phyloP scores from a whole-genome alignment of 495 filamentous ascomycete species.

The Hypoxylon rickii region DNA sequence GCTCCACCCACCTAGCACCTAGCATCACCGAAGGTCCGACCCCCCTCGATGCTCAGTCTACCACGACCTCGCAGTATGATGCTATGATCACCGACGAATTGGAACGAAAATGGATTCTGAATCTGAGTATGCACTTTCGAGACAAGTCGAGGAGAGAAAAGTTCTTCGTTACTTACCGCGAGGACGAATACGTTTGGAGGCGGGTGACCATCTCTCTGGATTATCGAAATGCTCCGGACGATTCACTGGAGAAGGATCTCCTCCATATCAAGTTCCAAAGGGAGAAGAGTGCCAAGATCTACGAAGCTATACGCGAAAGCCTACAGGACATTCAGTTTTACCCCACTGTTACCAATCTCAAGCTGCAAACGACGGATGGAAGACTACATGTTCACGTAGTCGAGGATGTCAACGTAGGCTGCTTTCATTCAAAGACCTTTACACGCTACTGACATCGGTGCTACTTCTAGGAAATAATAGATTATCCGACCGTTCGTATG shows the following conservation, averaged over 20 bases:
- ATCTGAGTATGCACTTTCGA: slow-evolving; percentile 97
- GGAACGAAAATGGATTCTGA: slow-evolving; percentile 91
- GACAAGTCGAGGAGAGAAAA: slow-evolving; percentile 95
- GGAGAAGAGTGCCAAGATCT: slow-evolving; percentile 93
- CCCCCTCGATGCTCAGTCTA: slow-evolving; percentile 46
- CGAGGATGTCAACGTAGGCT: slow-evolving; percentile 81
- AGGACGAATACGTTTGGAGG: slow-evolving; percentile 74
- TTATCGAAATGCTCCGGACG: slow-evolving; percentile 78
- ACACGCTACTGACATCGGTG: slow-evolving; percentile 23
- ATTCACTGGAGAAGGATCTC: slow-evolving; percentile 86
- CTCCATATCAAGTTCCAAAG: slow-evolving; percentile 79
- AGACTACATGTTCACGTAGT: slow-evolving; percentile 95
- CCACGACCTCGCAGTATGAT: slow-evolving; percentile 56
- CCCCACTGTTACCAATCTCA: slow-evolving; percentile 93
- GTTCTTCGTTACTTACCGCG: slow-evolving; percentile 95
- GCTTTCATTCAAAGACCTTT: neutral
- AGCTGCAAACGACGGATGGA: slow-evolving; percentile 86
- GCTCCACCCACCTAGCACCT: slow-evolving; percentile 9
- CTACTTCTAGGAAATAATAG: slow-evolving; percentile 72
- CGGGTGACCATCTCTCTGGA: slow-evolving; percentile 93
- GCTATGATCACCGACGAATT: slow-evolving; percentile 76
- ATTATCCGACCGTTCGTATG: slow-evolving; percentile 76
- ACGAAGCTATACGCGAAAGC: slow-evolving; percentile 93
- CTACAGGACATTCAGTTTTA: slow-evolving; percentile 93
- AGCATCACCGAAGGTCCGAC: slow-evolving; percentile 35